These are phyloP conservation scores for Cyclotella atomus DNA, from an alignment of 108 stramenopile species.

Conservation along the genomic window DNA sequence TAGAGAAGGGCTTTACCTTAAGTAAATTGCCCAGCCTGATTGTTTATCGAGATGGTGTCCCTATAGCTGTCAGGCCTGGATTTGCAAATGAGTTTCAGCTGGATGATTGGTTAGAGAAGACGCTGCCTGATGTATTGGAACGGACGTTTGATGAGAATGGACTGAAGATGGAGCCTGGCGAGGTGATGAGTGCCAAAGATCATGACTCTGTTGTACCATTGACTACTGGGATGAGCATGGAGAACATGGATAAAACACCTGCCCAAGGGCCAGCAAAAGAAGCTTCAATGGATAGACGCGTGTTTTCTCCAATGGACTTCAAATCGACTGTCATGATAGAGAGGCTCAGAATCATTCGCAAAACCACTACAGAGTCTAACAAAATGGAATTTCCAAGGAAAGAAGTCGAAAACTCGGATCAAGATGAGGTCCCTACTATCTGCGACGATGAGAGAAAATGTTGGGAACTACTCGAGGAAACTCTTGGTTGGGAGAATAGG, in stretches of 20 bases:
- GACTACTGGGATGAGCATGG: no score
- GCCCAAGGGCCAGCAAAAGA: not conserved
- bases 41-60: slow-evolving; percentile 28
- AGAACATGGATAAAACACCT: no score
- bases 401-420: not conserved
- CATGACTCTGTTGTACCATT: no score
- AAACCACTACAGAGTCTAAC: not conserved
- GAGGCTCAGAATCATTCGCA: not conserved
- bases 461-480: slow-evolving; percentile 14
- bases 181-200: no score
- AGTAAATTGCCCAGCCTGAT: slow-evolving; percentile 38
- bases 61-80: slow-evolving; percentile 35
- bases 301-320: not conserved
- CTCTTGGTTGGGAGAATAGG: slow-evolving; percentile 23
- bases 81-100: slow-evolving; percentile 45
- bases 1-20: slow-evolving; percentile 25
- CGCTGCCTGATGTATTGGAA: slow-evolving; percentile 40
- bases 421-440: not conserved
- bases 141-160: slow-evolving; percentile 46
- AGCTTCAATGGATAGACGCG: not conserved
- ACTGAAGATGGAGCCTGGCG: slow-evolving; percentile 17
- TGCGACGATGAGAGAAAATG: slow-evolving; percentile 21
- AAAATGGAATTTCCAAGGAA: not conserved
- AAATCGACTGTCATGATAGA: not conserved
- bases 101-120: slow-evolving; percentile 42